phyloP scores from a whole-genome alignment of 2,329 filamentous ascomycete genomes.

The Blastomyces emzantsi region DNA sequence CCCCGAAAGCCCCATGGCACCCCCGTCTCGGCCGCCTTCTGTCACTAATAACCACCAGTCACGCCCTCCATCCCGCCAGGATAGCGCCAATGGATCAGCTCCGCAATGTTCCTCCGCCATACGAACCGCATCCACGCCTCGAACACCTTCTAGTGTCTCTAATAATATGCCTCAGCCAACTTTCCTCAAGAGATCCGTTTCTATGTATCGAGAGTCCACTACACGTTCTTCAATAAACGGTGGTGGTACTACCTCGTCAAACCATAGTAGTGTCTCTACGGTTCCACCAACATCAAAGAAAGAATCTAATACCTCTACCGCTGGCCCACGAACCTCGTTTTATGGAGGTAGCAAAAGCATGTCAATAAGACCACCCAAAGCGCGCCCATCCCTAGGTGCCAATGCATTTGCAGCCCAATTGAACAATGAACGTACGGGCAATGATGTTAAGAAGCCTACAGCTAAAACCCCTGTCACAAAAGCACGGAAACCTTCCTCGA shows the following conservation, averaged over 20 bases:
- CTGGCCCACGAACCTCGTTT: background rate
- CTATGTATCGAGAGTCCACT: conserved; percentile 5
- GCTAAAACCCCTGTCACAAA: conserved; percentile 36
- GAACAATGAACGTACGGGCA: conserved; percentile 20
- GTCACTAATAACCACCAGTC: background rate
- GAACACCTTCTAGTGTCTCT: conserved; percentile 20
- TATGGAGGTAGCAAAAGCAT: conserved; percentile 42
- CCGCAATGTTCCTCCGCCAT: conserved; percentile 25
- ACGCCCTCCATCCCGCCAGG: conserved; percentile 41
- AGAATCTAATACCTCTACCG: conserved; percentile 5
- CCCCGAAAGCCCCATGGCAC: conserved; percentile 49
- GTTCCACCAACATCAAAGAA: background rate
- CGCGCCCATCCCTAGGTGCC: conserved; percentile 43
- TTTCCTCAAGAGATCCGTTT: conserved; percentile 15
- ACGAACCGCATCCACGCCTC: conserved; percentile 28
- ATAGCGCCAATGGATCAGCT: conserved; percentile 47
- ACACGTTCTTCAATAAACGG: conserved; percentile 13
- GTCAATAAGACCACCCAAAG: conserved; percentile 35
- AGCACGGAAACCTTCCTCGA: conserved; percentile 28
- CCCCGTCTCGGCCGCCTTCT: conserved; percentile 55
- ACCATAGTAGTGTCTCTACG: background rate
- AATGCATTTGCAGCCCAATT: conserved; percentile 50
- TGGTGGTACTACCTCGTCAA: background rate
- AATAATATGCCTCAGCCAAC: conserved; percentile 18
- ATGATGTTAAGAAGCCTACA: conserved; percentile 27